Conservation (phyloP, 805 yeast species). For the Dipodascopsis uninucleata region DNA sequence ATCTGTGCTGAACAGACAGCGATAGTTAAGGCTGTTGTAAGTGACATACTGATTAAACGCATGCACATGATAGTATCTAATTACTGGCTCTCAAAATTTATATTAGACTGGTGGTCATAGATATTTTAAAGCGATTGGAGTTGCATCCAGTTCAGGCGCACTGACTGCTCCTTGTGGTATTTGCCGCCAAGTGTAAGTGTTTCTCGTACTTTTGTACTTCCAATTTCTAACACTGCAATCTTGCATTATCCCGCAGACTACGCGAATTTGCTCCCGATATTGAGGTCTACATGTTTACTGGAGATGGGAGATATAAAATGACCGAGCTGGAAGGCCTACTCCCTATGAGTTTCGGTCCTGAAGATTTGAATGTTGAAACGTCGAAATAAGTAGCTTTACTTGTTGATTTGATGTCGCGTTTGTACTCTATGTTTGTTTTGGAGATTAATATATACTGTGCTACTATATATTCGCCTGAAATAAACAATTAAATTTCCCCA, state of each 20-base stretch:
- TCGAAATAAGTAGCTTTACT: no score
- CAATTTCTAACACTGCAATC: background rate
- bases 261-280: conserved; percentile 67
- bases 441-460: background rate
- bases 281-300: conserved; percentile 67
- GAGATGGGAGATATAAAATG: conserved; percentile 44
- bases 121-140: conserved; percentile 57
- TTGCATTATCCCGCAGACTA: conserved; percentile 37
- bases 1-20: conserved; percentile 78
- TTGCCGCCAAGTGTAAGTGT: conserved; percentile 67
- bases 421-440: no score
- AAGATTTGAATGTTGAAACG: conserved; percentile 45
- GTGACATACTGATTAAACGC: no score
- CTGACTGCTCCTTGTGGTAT: conserved; percentile 89
- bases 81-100: no score
- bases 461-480: conserved; percentile 9
- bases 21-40: conserved; percentile 51
- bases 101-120: conserved; percentile 34
- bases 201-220: background rate
- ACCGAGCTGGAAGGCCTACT: conserved; percentile 54
- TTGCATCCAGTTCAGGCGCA: conserved; percentile 55
- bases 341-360: conserved; percentile 88
- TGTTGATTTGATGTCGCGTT: no score
- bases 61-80: no score
- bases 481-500: conserved; percentile 15